Conservation (phyloP, 2,329 filamentous ascomycete genomes). For the Colletotrichum eremochloae region DNA sequence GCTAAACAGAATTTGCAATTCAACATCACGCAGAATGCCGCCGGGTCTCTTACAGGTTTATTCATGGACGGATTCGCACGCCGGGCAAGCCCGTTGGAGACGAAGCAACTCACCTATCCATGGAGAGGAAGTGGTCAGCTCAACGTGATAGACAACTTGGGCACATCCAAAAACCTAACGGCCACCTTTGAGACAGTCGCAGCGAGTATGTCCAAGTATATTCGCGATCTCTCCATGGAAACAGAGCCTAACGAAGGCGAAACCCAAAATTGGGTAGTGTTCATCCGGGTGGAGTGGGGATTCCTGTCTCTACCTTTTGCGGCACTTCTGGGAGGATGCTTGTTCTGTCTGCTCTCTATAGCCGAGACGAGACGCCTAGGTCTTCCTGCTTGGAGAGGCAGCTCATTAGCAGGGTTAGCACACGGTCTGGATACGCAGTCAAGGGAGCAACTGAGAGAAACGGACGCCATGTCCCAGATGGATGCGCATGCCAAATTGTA, state of each 20-base stretch:
- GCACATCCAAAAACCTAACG: neutral
- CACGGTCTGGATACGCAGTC: neutral
- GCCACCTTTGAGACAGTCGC: neutral
- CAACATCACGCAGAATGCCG: conserved; percentile 14
- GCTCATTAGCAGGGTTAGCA: neutral
- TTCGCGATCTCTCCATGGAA: neutral
- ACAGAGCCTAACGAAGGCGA: neutral
- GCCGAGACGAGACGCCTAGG: neutral
- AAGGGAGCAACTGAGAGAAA: neutral
- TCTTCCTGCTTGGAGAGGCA: neutral
- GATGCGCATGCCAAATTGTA: neutral
- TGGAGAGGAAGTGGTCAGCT: neutral
- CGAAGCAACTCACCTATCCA: conserved; percentile 3
- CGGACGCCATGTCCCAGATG: neutral
- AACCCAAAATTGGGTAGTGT: neutral
- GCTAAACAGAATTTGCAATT: neutral
- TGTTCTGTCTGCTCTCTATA: neutral
- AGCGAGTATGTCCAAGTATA: neutral
- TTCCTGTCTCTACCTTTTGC: neutral
- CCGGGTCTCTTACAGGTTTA: neutral
- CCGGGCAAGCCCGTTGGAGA: neutral
- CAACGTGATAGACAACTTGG: neutral
- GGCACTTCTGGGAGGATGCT: neutral
- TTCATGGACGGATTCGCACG: neutral
- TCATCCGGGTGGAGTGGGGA: neutral